Conservation (phyloP, 495 filamentous ascomycete species). For the Platismatia glauca region DNA sequence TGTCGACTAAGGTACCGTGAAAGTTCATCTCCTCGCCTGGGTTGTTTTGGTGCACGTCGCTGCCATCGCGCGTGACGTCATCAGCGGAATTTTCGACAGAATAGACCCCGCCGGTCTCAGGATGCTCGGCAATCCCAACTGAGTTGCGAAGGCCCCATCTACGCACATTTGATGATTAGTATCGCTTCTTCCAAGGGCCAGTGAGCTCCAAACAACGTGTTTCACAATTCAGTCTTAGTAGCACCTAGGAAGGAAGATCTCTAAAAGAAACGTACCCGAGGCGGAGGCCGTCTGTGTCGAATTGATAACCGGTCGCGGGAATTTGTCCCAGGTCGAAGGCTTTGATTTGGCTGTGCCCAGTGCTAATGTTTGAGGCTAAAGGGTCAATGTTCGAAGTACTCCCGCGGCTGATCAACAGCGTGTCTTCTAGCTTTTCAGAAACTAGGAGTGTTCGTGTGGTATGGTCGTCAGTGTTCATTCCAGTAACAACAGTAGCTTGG, state of each 20-base stretch:
- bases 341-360: slow-evolving; percentile 55
- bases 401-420: slow-evolving; percentile 55
- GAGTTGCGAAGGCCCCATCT: slow-evolving; percentile 55
- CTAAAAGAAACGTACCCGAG: slow-evolving; percentile 30
- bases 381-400: slow-evolving; percentile 52
- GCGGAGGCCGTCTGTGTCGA: slow-evolving; percentile 40
- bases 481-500: slow-evolving; percentile 41
- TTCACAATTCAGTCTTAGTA: background rate
- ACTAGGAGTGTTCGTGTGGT: slow-evolving; percentile 55
- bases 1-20: slow-evolving; percentile 50
- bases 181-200: background rate
- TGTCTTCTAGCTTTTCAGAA: slow-evolving; percentile 39
- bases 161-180: background rate
- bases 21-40: slow-evolving; percentile 70
- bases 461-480: slow-evolving; percentile 53
- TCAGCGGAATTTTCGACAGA: slow-evolving; percentile 68
- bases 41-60: slow-evolving; percentile 59
- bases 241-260: background rate
- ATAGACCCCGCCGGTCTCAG: slow-evolving; percentile 48
- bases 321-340: slow-evolving; percentile 52
- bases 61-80: slow-evolving; percentile 42
- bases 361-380: slow-evolving; percentile 33
- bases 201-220: background rate
- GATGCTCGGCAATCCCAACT: slow-evolving; percentile 56
- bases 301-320: slow-evolving; percentile 33